Percentiles rank a stretch among this genome's conserved stretches.
Evolutionary conservation across 805 yeast species (phyloP).

Genomic region (Candida methanosorbosa): DNA sequence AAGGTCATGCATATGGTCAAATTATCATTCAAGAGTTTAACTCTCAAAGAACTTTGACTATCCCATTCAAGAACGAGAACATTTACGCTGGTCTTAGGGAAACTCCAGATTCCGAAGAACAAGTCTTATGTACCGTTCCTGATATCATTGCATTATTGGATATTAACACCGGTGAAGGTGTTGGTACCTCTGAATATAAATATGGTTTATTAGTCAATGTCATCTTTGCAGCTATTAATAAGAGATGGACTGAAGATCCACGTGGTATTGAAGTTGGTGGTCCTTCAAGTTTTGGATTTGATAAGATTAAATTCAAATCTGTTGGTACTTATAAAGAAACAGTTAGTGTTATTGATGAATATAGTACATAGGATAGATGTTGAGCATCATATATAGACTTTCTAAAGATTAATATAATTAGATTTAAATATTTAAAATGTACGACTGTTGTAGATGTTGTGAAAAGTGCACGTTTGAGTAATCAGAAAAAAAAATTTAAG

Average conservation of each 20-base stretch:
- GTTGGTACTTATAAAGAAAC: slow-evolving; percentile 24
- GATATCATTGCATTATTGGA: slow-evolving; percentile 30
- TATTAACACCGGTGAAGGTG: slow-evolving; percentile 29
- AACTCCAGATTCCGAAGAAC: slow-evolving; percentile 7
- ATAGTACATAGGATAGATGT: slow-evolving; percentile 2
- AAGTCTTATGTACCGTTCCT: slow-evolving; percentile 28
- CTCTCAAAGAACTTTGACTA: slow-evolving; percentile 10
- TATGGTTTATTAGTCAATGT: slow-evolving; percentile 32
- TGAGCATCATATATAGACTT: not conserved
- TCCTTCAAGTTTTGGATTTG: slow-evolving; percentile 24
- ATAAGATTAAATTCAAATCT: slow-evolving; percentile 24
- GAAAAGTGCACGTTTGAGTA: too few species aligned
- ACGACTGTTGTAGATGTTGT: too few species aligned
- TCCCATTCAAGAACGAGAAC: slow-evolving; percentile 37
- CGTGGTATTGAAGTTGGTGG: slow-evolving; percentile 29
- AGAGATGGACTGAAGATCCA: slow-evolving; percentile 20
- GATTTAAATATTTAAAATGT: too few species aligned
- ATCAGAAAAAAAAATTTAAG: too few species aligned
- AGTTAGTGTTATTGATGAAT: slow-evolving; percentile 27
- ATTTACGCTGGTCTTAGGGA: slow-evolving; percentile 21
- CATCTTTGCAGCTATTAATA: slow-evolving; percentile 23
- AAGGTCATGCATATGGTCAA: slow-evolving; percentile 33
- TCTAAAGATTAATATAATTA: too few species aligned
- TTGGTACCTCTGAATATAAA: slow-evolving; percentile 34
- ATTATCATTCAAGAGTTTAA: slow-evolving; percentile 12